Evolutionary conservation across 768 basidiomycete species (phyloP).

Genomic region (Termitomyces titanicus): DNA sequence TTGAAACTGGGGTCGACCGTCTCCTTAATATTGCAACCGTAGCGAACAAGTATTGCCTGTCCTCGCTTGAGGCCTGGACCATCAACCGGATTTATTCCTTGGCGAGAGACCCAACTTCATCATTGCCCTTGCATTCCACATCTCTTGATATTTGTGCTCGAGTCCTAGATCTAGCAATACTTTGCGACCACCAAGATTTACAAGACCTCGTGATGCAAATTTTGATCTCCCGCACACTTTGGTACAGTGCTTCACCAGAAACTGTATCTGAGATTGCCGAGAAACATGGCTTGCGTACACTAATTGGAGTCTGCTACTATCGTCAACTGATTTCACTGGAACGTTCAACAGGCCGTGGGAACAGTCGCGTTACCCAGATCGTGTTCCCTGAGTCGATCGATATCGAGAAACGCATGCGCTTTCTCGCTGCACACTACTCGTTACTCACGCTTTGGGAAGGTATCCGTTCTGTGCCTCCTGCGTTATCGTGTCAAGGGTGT

Average conservation of each 20-base stretch:
- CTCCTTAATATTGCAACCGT: constrained; percentile 43
- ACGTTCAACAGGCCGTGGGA: constrained; percentile 24
- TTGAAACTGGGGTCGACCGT: constrained; percentile 32
- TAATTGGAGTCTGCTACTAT: constrained; percentile 55
- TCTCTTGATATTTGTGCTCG: constrained; percentile 36
- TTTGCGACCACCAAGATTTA: constrained; percentile 44
- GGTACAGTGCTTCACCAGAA: constrained; percentile 47
- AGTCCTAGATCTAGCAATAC: constrained; percentile 48
- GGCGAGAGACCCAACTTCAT: constrained; percentile 22
- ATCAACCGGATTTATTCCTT: constrained; percentile 36
- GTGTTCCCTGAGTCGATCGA: constrained; percentile 27
- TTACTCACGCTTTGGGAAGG: constrained; percentile 54
- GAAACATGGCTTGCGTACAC: constrained; percentile 26
- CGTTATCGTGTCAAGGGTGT: constrained; percentile 39
- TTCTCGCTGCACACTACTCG: constrained; percentile 55
- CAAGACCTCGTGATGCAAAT: constrained; percentile 44
- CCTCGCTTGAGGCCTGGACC: constrained; percentile 41
- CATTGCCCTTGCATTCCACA: constrained; percentile 26
- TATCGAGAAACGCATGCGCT: constrained; percentile 39
- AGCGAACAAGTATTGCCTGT: constrained; percentile 45
- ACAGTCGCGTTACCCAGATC: constrained; percentile 21
- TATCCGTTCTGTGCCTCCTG: constrained; percentile 44
- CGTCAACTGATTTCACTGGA: constrained; percentile 38
- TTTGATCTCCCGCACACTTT: constrained; percentile 50
- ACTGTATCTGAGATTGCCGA: constrained; percentile 48